These are phyloP conservation scores for Diaporthe sp. DNA, from an alignment of 2,329 filamentous ascomycete genomes.

Conservation along the genomic window DNA sequence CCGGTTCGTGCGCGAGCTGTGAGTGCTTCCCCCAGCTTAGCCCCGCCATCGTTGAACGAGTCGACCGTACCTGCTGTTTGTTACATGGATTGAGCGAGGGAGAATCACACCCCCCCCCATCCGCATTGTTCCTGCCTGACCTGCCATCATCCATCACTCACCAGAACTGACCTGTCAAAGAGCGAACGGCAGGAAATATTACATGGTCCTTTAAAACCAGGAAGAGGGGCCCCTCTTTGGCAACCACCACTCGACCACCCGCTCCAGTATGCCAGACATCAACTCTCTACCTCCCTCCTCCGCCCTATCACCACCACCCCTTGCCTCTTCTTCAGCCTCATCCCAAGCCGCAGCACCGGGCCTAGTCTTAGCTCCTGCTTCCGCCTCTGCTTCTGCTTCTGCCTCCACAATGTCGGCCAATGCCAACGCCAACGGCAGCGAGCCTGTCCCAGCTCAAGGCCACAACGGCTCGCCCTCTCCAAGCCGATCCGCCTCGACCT, in stretches of 20 bases:
- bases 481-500: constrained; percentile 71
- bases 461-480: constrained; percentile 63
- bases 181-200: not conserved
- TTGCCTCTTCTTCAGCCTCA: constrained; percentile 16
- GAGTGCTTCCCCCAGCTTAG: not conserved
- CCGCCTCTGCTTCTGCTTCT: constrained; percentile 41
- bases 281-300: constrained; percentile 63
- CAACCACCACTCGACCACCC: constrained; percentile 1
- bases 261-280: constrained; percentile 56
- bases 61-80: not conserved
- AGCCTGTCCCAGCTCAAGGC: constrained; percentile 39
- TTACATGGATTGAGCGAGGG: constrained; percentile 11
- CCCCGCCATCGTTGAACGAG: not conserved
- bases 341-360: constrained; percentile 49
- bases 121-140: constrained; percentile 11
- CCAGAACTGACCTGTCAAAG: not conserved
- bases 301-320: constrained; percentile 40
- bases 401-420: constrained; percentile 49
- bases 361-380: constrained; percentile 26
- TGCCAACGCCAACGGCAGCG: constrained; percentile 38
- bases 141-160: not conserved
- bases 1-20: constrained; percentile 1
- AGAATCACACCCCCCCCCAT: not conserved
- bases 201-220: constrained; percentile 13
- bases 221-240: not conserved